Evolutionary conservation across 371 early-diverging fungal species (phyloP).

Genomic region (Circinella umbellata): DNA sequence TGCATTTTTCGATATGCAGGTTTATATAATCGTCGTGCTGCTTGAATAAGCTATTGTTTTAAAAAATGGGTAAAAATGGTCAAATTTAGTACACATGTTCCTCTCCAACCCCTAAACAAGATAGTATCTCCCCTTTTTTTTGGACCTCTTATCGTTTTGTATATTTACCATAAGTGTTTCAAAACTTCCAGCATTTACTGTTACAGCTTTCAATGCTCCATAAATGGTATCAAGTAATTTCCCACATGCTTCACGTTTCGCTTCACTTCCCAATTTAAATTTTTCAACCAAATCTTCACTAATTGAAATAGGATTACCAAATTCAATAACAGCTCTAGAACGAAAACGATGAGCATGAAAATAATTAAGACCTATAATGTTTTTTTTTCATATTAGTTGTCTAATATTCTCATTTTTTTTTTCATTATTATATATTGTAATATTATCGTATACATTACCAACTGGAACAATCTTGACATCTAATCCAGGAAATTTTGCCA

Average conservation of each 20-base stretch:
- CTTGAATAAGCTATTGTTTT: slow-evolving; percentile 79
- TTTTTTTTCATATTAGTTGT: too few species aligned
- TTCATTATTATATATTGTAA: neutral
- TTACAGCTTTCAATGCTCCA: slow-evolving; percentile 77
- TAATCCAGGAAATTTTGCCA: slow-evolving; percentile 78
- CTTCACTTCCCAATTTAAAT: slow-evolving; percentile 79
- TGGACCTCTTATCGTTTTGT: neutral
- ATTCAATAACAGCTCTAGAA: slow-evolving; percentile 92
- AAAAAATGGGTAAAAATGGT: neutral
- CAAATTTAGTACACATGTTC: neutral
- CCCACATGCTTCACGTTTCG: slow-evolving; percentile 78
- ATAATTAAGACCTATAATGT: slow-evolving; percentile 82
- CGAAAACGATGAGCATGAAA: slow-evolving; percentile 94
- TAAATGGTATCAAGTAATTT: slow-evolving; percentile 74
- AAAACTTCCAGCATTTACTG: slow-evolving; percentile 89
- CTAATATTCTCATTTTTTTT: neutral
- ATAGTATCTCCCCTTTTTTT: neutral
- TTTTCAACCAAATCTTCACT: slow-evolving; percentile 74
- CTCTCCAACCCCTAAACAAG: neutral
- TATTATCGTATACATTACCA: slow-evolving; percentile 33
- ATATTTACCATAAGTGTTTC: slow-evolving; percentile 80
- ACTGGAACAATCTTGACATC: slow-evolving; percentile 91
- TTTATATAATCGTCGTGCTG: slow-evolving; percentile 90
- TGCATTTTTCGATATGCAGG: slow-evolving; percentile 83
- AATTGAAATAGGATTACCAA: slow-evolving; percentile 84